Base-by-base conservation (phyloP, 805 yeast species). In the Saccharomycopsis oosterbeekiorum region DNA sequence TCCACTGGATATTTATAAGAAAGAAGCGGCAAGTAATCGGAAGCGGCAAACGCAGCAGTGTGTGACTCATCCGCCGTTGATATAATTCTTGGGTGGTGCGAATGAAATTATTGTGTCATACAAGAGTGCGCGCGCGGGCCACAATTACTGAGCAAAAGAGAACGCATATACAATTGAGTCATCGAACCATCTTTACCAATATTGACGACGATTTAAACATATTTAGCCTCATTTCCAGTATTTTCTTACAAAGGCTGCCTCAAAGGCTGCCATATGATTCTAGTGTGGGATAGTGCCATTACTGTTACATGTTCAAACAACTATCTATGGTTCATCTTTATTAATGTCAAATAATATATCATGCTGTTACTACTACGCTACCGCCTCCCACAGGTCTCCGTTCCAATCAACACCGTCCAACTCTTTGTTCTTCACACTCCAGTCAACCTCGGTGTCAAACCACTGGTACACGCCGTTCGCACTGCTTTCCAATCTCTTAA, bases 361-460 rank as follows among this genome's bases (percentile, higher is more conserved):
- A 12, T 34, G 21, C 12, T 26, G 21, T 12, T 12, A 15, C 53
- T n/a, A 42, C 21, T 47, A 47, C 21, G 21, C 53, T 24, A 47
- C 53, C 24, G 21, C 53, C 26, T 47, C 53, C 53, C 53, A 47
- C 53, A 47, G 53, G 26, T 47, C 53, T 6, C 53, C 53, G 9
- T 47, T 26, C 53, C 53, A 47, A 10, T 47, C 53, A 21, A 47
- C 53, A 1, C 34, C 53, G 11, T 14, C 21, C 34, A 47, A 47
- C n/a, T 65, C 83, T 71, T 61, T 63, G 17, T 43, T 55, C 43
- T 59, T 61, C 8, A 63, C 53, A 11, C 50, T 59, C 88, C 88
- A 84, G 56, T 80, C 77, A 53, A 83, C 84, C 70, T 87, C 90
- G 70, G 83, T 86, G 72, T 92, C 97, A 72, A 93, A 92, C 73